Percentiles rank a stretch among this genome's conserved stretches.
phyloP scores from a whole-genome alignment of 1,284 basidiomycete species.

The Pseudozyma sp. region DNA sequence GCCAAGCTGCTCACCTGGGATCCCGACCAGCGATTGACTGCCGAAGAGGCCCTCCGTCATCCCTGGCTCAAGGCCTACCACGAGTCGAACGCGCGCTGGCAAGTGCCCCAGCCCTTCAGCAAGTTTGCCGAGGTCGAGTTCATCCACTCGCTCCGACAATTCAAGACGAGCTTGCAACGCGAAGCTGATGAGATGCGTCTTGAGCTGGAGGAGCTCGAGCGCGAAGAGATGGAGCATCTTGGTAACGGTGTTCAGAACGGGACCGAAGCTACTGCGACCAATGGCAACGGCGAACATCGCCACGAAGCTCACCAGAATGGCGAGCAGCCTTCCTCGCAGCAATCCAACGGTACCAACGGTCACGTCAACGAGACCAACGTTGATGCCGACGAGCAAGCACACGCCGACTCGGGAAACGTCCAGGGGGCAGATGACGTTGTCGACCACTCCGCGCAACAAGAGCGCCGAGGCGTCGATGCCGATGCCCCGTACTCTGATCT shows the following conservation, averaged over 20 bases:
- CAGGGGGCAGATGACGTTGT: constrained; percentile 52
- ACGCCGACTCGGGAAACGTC: constrained; percentile 49
- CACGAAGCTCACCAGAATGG: constrained; percentile 5
- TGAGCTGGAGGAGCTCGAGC: constrained; percentile 53
- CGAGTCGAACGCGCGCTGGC: constrained; percentile 57
- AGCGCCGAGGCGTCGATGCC: constrained; percentile 34
- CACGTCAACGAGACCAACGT: constrained; percentile 3
- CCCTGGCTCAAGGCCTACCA: constrained; percentile 67
- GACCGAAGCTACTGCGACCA: constrained; percentile 1
- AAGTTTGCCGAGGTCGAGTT: constrained; percentile 65
- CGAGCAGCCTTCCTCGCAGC: constrained; percentile 1
- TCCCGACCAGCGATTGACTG: constrained; percentile 62
- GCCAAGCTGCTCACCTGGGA: constrained; percentile 64
- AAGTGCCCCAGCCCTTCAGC: constrained; percentile 54
- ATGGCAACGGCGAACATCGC: constrained; percentile 15
- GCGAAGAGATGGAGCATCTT: constrained; percentile 46
- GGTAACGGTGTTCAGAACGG: constrained; percentile 10
- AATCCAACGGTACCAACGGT: constrained; percentile 9
- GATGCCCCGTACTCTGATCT: constrained; percentile 28
- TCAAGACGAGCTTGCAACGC: constrained; percentile 59
- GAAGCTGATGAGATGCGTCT: constrained; percentile 61
- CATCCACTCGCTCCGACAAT: constrained; percentile 59
- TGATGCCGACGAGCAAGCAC: neutral
- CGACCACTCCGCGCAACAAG: constrained; percentile 13
- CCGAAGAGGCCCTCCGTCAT: constrained; percentile 62